These are phyloP conservation scores for Trypanosoma grayi DNA, from an alignment of 208 protist species.

Conservation along the genomic window DNA sequence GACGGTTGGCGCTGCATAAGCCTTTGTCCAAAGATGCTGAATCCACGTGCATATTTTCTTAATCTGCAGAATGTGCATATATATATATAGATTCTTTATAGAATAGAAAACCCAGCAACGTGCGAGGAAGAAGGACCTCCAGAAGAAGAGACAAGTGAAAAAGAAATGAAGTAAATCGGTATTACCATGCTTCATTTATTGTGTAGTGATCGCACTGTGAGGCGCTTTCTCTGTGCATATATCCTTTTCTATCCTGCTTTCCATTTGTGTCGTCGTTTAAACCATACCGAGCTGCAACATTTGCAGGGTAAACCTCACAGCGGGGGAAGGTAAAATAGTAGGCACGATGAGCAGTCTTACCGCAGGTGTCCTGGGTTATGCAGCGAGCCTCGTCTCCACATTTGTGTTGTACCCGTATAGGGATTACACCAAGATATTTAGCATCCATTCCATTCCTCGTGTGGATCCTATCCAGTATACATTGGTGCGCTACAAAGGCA, in stretches of 20 bases:
- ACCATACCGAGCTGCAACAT: no score
- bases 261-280: no score
- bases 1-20: constrained; percentile 58
- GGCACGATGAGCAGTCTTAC: constrained; percentile 35
- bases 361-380: constrained; percentile 56
- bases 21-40: constrained; percentile 1
- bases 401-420: constrained; percentile 84
- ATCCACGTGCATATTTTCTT: constrained; percentile 12
- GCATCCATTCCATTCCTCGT: constrained; percentile 23
- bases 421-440: constrained; percentile 74
- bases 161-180: not conserved
- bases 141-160: no score
- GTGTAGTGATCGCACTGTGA: no score
- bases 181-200: not conserved
- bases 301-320: not conserved
- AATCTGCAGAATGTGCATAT: constrained; percentile 2
- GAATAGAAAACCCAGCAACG: constrained; percentile 6
- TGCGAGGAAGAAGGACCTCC: no score
- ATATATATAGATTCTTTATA: constrained; percentile 9
- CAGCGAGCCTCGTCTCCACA: constrained; percentile 48
- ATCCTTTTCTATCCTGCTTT: constrained; percentile 4
- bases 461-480: constrained; percentile 43
- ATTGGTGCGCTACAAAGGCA: constrained; percentile 70
- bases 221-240: no score
- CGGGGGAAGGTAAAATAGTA: no score